These are phyloP conservation scores for Helianthus tuberosus DNA, from an alignment of 129 eudicot species.

Conservation along the genomic window DNA sequence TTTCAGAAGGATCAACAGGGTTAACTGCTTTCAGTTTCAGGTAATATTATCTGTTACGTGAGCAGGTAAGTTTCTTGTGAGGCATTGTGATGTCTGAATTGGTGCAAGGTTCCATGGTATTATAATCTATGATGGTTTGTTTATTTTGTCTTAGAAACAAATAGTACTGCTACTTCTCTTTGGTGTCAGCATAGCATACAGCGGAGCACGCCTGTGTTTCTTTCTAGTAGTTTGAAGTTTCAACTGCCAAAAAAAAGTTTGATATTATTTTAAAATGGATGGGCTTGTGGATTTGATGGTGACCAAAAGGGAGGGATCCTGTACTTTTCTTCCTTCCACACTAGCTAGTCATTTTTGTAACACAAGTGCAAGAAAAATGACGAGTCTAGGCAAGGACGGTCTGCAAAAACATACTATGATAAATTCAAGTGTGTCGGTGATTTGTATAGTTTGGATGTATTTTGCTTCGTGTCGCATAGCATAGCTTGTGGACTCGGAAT, in stretches of 20 bases:
- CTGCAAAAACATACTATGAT: background rate
- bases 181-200: background rate
- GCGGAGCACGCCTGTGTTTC: background rate
- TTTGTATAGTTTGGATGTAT: too few species aligned
- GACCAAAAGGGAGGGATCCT: slow-evolving; percentile 4
- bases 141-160: background rate
- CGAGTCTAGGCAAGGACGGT: background rate
- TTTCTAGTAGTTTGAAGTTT: slow-evolving; percentile 8
- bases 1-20: slow-evolving; percentile 26
- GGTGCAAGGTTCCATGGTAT: slow-evolving; percentile 16
- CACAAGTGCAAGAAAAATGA: background rate
- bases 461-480: too few species aligned
- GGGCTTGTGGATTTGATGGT: background rate
- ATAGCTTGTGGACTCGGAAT: too few species aligned
- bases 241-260: too few species aligned
- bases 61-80: slow-evolving; percentile 15
- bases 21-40: slow-evolving; percentile 40
- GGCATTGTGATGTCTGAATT: slow-evolving; percentile 12
- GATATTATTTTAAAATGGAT: too few species aligned
- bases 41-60: slow-evolving; percentile 25
- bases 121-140: background rate
- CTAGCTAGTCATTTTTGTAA: too few species aligned
- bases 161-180: background rate
- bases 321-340: background rate
- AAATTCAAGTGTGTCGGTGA: too few species aligned